A percentile compares a stretch with the other conserved stretches of the same genome.
Conservation (phyloP, 2,329 filamentous ascomycete genomes). For the Aspergillus nomiae region DNA sequence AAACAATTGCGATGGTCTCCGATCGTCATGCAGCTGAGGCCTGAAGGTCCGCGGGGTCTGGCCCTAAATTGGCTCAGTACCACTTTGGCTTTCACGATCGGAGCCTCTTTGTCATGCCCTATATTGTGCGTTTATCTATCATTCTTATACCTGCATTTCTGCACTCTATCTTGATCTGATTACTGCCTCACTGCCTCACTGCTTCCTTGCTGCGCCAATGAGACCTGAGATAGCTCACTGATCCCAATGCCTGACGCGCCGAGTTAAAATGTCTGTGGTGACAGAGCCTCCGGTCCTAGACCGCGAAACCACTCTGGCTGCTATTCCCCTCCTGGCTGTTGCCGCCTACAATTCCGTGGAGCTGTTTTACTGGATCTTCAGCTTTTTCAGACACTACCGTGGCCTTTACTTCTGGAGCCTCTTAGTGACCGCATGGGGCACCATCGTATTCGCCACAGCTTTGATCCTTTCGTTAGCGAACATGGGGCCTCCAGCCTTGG, state of each 20-base stretch:
- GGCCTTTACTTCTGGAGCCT: slow-evolving; percentile 53
- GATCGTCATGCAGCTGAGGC: background rate
- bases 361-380: slow-evolving; percentile 44
- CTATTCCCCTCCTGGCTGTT: slow-evolving; percentile 12
- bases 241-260: background rate
- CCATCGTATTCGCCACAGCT: slow-evolving; percentile 36
- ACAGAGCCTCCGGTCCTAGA: background rate
- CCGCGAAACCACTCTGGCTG: background rate
- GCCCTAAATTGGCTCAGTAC: background rate
- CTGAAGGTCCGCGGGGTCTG: background rate
- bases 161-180: background rate
- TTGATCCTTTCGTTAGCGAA: slow-evolving; percentile 12
- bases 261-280: background rate
- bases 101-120: background rate
- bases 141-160: background rate
- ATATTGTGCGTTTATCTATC: background rate
- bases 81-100: background rate
- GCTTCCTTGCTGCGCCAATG: background rate
- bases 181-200: background rate
- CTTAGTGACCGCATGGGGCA: slow-evolving; percentile 38
- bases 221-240: background rate
- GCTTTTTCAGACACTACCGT: slow-evolving; percentile 43
- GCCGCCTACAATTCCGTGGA: slow-evolving; percentile 45
- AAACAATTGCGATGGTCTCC: background rate
- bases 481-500: background rate